These are phyloP conservation scores for Claviceps arundinis DNA, from an alignment of 2,329 filamentous ascomycete species.

Conservation along the genomic window DNA sequence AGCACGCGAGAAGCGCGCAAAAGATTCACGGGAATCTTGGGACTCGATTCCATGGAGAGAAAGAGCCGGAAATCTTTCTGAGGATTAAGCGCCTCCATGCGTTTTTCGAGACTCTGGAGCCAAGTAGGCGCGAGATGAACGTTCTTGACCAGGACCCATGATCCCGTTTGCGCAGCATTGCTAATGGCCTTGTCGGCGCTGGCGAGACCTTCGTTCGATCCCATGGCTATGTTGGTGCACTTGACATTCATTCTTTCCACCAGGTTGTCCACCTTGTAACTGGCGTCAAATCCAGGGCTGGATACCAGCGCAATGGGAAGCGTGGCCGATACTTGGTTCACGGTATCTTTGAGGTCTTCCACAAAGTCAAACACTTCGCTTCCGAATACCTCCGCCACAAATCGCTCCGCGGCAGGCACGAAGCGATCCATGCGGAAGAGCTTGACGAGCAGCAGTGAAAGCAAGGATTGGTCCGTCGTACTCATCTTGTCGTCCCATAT, in stretches of 20 bases:
- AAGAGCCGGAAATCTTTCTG: constrained; percentile 89
- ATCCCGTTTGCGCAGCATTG: constrained; percentile 80
- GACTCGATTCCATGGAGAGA: constrained; percentile 94
- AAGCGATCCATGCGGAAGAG: constrained; percentile 92
- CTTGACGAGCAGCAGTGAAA: constrained; percentile 82
- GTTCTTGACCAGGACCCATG: constrained; percentile 98
- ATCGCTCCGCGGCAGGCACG: constrained; percentile 83
- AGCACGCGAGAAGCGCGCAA: constrained; percentile 85
- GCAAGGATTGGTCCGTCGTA: constrained; percentile 61
- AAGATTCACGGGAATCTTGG: constrained; percentile 92
- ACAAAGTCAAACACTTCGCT: constrained; percentile 67
- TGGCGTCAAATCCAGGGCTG: constrained; percentile 92
- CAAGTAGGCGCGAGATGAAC: constrained; percentile 92
- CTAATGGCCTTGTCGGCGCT: constrained; percentile 92
- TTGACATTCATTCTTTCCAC: constrained; percentile 71
- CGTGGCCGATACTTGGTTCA: constrained; percentile 69
- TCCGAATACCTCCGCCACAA: constrained; percentile 77
- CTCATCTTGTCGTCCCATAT: constrained; percentile 54
- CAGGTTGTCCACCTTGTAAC: constrained; percentile 94
- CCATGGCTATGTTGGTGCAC: constrained; percentile 98
- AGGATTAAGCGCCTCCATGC: constrained; percentile 87
- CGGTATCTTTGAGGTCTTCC: constrained; percentile 75
- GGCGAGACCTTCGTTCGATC: constrained; percentile 84
- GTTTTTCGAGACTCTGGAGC: constrained; percentile 94
- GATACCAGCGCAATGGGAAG: constrained; percentile 86